Base-by-base conservation (phyloP, 768 basidiomycete genomes). In the Suillus placidus region DNA sequence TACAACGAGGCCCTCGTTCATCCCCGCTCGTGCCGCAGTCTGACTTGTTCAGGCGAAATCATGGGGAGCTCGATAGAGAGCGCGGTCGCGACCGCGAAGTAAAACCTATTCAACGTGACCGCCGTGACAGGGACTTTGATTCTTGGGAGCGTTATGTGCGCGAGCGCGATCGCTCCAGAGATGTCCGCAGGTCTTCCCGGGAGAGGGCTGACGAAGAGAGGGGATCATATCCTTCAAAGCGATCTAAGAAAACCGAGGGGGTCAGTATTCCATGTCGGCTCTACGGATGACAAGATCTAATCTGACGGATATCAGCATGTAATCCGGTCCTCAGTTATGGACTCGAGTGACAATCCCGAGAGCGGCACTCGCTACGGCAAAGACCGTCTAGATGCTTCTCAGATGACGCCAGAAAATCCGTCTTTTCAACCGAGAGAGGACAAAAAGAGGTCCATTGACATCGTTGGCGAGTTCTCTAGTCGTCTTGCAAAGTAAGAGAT, bases 1-100 rank as follows among this genome's bases (percentile, higher is more conserved):
- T 35, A 43, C 69, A 47, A 12, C 71, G 51, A 40, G 70, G 67
- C 20, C 68, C 69, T 63, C 72, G 72, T 66, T 79, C 78, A 62
- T 74, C 78, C 42, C 80, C 84, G 10, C 68, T 83, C 61, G 73
- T 77, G 35, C 73, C 84, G 32, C 84, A 85, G 69, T 73, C 78
- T 26, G 83, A 84, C 68, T 69, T 81, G 60, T 85, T 82, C 67
- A 79, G 69, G 58, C 74, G 70, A 64, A 76, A 72, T 64, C 37
- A 63, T n/a, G 58, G 37, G 16, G 71, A 71, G 38, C 71, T 68
- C 18, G 73, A 71, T 49, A 20, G 26, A 26, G 56, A 66, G 57
- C 74, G 76, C 6, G 75, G 68, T 63, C 60, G 63, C n/a, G 75
- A 70, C 34, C 67, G 63, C 65, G 64, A 67, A 35, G 70, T 74